Percentiles rank a stretch among this genome's conserved stretches.
Evolutionary conservation across 2,329 filamentous ascomycete species (phyloP).

Genomic region (Fusarium goolgardi): DNA sequence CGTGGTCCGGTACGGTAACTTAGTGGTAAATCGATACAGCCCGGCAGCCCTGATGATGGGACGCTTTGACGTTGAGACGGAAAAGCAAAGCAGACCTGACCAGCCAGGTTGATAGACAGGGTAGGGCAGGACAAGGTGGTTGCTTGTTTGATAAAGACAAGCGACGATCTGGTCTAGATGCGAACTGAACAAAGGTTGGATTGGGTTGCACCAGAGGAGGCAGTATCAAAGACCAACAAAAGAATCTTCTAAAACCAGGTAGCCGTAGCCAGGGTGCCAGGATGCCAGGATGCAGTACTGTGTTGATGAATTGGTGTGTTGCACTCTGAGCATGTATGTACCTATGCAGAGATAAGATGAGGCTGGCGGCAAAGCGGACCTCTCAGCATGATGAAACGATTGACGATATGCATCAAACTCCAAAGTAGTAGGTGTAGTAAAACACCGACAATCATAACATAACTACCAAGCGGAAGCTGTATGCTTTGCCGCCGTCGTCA

Average conservation of each 20-base stretch:
- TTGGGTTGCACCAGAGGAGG: constrained; percentile 25
- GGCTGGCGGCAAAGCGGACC: constrained; percentile 28
- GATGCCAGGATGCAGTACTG: constrained; percentile 12
- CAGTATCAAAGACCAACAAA: constrained; percentile 23
- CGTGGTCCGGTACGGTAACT: constrained; percentile 13
- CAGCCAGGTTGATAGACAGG: background rate
- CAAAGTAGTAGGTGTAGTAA: background rate
- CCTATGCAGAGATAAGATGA: constrained; percentile 19
- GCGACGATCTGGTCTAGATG: constrained; percentile 44
- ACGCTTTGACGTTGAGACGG: constrained; percentile 30
- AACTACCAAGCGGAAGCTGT: background rate
- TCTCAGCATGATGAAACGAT: constrained; percentile 26
- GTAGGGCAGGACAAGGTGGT: constrained; percentile 20
- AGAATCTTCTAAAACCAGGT: background rate
- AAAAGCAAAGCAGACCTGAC: background rate
- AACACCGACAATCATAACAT: constrained; percentile 5
- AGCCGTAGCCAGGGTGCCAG: background rate
- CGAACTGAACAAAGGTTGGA: constrained; percentile 3
- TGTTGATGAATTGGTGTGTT: constrained; percentile 20
- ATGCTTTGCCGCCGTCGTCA: constrained; percentile 39
- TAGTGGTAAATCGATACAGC: constrained; percentile 12
- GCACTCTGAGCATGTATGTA: constrained; percentile 1
- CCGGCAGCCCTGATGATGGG: constrained; percentile 29
- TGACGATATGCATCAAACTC: constrained; percentile 13
- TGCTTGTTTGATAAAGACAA: constrained; percentile 26